A percentile compares a stretch with the other conserved stretches of the same genome.
phyloP scores from a whole-genome alignment of 108 stramenopile species.

The Fistulifera solaris region DNA sequence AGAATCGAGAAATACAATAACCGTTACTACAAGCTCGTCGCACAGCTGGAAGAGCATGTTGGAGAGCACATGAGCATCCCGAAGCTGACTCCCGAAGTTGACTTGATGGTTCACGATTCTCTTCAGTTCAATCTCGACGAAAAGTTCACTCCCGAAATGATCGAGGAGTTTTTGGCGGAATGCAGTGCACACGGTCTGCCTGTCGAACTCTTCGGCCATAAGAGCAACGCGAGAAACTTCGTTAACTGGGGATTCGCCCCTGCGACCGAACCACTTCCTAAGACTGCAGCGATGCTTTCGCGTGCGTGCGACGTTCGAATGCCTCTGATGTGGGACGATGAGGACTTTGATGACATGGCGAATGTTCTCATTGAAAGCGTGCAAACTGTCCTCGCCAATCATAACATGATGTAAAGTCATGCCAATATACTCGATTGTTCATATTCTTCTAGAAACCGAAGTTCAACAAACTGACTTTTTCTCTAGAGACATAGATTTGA shows the following conservation, averaged over 20 bases:
- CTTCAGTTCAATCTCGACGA: conserved; percentile 72
- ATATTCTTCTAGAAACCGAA: too few species aligned
- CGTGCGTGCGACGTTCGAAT: conserved; percentile 81
- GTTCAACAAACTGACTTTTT: too few species aligned
- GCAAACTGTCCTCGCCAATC: conserved; percentile 39
- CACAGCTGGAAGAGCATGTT: conserved; percentile 35
- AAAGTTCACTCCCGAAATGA: conserved; percentile 54
- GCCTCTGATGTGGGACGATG: conserved; percentile 85
- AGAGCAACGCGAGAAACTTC: conserved; percentile 81
- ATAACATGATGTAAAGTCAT: conserved; percentile 15
- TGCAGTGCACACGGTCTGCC: conserved; percentile 70
- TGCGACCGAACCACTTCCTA: conserved; percentile 69
- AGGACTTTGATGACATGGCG: conserved; percentile 75
- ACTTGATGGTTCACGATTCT: conserved; percentile 72
- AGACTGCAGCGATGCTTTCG: conserved; percentile 72
- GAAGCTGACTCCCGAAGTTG: conserved; percentile 59
- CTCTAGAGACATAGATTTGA: too few species aligned
- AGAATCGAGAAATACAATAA: conserved; percentile 72
- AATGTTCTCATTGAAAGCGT: conserved; percentile 64
- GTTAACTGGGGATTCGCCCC: conserved; percentile 87
- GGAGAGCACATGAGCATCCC: conserved; percentile 69
- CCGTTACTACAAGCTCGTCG: conserved; percentile 46
- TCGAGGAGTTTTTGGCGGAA: conserved; percentile 62
- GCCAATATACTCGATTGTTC: too few species aligned
- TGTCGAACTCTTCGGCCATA: conserved; percentile 82